phyloP scores from a whole-genome alignment of 208 protist species.

The Leishmania lainsoni region DNA sequence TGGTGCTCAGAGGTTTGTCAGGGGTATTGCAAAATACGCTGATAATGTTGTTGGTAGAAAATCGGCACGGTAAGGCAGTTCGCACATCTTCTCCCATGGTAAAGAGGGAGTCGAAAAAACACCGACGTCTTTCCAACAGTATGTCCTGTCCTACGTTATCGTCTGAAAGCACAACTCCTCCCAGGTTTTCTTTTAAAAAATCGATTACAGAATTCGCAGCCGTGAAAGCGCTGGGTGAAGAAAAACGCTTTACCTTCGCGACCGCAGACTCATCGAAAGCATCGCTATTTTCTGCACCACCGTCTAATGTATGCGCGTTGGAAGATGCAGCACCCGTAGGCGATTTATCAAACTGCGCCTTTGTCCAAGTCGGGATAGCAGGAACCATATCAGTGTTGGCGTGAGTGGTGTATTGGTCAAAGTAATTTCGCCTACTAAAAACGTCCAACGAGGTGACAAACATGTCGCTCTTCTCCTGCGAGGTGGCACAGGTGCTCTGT shows the following conservation, averaged over 20 bases:
- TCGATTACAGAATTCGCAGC: conserved; percentile 27
- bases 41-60: conserved; percentile 16
- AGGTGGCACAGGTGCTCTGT: not conserved
- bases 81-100: conserved; percentile 10
- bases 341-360: not conserved
- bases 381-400: not conserved
- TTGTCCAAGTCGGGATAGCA: not conserved
- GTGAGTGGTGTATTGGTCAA: conserved; percentile 5
- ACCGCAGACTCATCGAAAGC: conserved; percentile 5
- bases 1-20: not conserved
- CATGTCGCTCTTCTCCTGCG: conserved; percentile 11
- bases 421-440: conserved; percentile 20
- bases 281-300: not conserved
- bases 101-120: conserved; percentile 40
- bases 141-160: conserved; percentile 1
- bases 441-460: conserved; percentile 26
- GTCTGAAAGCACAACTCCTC: not conserved
- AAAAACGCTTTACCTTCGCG: conserved; percentile 30
- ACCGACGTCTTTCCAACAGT: conserved; percentile 13
- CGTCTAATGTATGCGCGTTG: not conserved
- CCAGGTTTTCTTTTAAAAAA: conserved; percentile 26
- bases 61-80: conserved; percentile 23
- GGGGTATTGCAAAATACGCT: not conserved
- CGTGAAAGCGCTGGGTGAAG: conserved; percentile 10
- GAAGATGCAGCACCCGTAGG: not conserved